Evolutionary conservation across 2,329 filamentous ascomycete species (phyloP), one percentile per base, ranked within the genome.

Genomic region (Lasiodiplodia gonubiensis): DNA sequence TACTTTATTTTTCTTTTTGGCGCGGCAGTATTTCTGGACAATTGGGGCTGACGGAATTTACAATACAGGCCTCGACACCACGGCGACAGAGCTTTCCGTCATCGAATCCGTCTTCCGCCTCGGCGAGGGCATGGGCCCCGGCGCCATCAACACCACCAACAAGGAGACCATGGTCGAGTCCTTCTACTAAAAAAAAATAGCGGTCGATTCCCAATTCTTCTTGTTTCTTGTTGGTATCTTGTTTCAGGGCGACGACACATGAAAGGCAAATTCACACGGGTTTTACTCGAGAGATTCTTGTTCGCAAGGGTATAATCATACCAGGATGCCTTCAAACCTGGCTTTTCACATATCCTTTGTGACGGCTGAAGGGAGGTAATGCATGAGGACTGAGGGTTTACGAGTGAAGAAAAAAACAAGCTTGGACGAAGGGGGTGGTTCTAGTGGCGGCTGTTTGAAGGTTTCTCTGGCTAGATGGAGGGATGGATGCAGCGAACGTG

Each of bases 121-220:
- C 55, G 94, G 94, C 70, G 94, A 98, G 84, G 93, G 92, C 74
- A 84, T 82, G 65, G 92, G 88, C 7, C 90, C 93, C 61, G 88
- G 88, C 75, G 89, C 88, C 74, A 93, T 94, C 83, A 92, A 92
- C 79, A 91, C 89, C 64, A 89, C 84, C 73, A 90, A 97, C 85
- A 98, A 97, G 88, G 94, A 98, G 80, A 95, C 93, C 72, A 97
- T 99, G 88, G 95, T 99, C 70, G 95, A 99, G 85, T 97, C 92
- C 75, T 99, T 98, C 84, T 99, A 99, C 85, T 99, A 86, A 86
- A 71, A 5, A 86, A 86, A 71, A 5, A 27, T 18, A 21, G 37
- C 23, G 16, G 21, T 67, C 27, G n/a, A n/a, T n/a, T 39, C 33
- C 21, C 33, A n/a, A 39, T 16, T 42, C 23, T 33, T n/a, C 30